phyloP scores from a whole-genome alignment of 305 asterid species.

The Fraxinus nigra region DNA sequence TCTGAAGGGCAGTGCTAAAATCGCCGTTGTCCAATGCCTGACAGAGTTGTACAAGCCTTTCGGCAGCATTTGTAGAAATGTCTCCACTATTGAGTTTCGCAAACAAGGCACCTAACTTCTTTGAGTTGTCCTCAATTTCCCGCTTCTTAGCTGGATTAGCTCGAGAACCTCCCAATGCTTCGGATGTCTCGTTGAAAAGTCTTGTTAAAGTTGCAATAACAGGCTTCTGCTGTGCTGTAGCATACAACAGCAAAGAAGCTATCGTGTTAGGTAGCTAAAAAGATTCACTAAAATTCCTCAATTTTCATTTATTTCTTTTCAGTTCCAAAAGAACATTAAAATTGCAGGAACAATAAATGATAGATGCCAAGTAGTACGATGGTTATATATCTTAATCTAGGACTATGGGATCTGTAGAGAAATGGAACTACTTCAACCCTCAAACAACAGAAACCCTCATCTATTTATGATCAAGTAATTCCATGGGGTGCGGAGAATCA shows the following conservation, averaged over 20 bases:
- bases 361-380: neutral
- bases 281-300: neutral
- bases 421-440: neutral
- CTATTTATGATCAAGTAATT: neutral
- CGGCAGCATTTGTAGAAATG: conserved; percentile 89
- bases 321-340: neutral
- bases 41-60: conserved; percentile 90
- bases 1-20: conserved; percentile 75
- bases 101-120: conserved; percentile 83
- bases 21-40: conserved; percentile 88
- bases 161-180: conserved; percentile 86
- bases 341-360: neutral
- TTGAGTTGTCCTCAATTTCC: conserved; percentile 96
- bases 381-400: neutral
- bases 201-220: conserved; percentile 83
- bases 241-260: conserved; percentile 10
- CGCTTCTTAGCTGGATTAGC: conserved; percentile 94
- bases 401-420: conserved; percentile 9
- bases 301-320: neutral
- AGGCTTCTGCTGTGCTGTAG: conserved; percentile 81
- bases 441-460: neutral
- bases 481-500: neutral
- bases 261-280: conserved; percentile 4
- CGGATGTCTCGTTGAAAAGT: conserved; percentile 87
- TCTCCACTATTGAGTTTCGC: conserved; percentile 83